phyloP scores from a whole-genome alignment of 176 grass and related monocot species.

The Lolium perenne region DNA sequence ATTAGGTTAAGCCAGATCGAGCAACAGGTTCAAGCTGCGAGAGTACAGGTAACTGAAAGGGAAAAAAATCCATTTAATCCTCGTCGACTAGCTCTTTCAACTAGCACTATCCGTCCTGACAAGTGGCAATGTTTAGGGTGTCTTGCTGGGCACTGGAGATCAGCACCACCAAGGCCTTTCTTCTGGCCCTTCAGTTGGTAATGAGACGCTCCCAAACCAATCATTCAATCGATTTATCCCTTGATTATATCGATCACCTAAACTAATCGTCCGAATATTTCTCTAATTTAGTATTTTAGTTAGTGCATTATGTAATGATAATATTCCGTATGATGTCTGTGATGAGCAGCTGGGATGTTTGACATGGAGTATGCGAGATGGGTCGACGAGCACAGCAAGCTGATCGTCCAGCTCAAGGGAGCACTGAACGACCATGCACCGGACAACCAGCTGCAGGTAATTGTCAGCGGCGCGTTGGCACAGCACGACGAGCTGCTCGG shows the following conservation, averaged over 20 bases:
- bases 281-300: not conserved
- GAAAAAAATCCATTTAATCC: not conserved
- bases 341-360: constrained; percentile 55
- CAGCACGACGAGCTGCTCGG: constrained; percentile 61
- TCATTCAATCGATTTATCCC: not conserved
- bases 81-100: not conserved
- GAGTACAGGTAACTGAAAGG: constrained; percentile 57
- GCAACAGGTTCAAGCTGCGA: constrained; percentile 73
- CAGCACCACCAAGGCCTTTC: constrained; percentile 46
- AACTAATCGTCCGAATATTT: not conserved
- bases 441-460: constrained; percentile 63
- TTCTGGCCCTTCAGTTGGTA: constrained; percentile 47
- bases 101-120: not conserved
- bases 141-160: constrained; percentile 45
- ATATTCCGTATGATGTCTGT: not conserved
- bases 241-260: not conserved
- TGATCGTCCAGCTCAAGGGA: constrained; percentile 66
- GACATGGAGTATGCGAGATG: constrained; percentile 77
- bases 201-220: constrained; percentile 18
- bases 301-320: not conserved
- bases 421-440: constrained; percentile 59
- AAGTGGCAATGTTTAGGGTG: constrained; percentile 43
- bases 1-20: constrained; percentile 73
- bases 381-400: constrained; percentile 71
- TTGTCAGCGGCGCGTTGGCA: constrained; percentile 50